Conservation (phyloP, 2,329 filamentous ascomycete genomes). For the Aspergillus candidus region DNA sequence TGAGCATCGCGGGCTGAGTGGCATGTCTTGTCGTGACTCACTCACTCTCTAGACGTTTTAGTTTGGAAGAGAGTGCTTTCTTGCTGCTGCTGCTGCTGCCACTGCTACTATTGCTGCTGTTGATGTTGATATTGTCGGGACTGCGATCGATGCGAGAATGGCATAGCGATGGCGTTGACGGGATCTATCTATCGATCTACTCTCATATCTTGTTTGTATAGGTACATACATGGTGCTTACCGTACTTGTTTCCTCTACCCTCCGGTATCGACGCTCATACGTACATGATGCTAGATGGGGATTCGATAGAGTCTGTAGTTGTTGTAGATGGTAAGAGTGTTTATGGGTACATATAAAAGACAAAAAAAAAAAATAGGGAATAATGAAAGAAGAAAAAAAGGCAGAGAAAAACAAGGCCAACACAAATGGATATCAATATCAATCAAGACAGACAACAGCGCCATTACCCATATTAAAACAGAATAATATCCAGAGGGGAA, state of each 20-base stretch:
- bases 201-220: slow-evolving; percentile 1
- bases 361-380: not conserved
- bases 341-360: not conserved
- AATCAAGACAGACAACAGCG: not conserved
- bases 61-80: too few relatives aligned
- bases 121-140: not conserved
- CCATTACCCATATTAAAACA: not conserved
- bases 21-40: not conserved
- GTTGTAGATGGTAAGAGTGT: too few relatives aligned
- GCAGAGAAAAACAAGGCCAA: slow-evolving; percentile 5
- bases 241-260: not conserved
- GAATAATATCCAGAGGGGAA: not conserved
- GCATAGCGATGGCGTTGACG: slow-evolving; percentile 28
- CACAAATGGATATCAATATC: not conserved
- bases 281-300: slow-evolving; percentile 2
- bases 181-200: slow-evolving; percentile 1
- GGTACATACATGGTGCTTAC: not conserved
- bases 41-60: too few relatives aligned
- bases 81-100: not conserved
- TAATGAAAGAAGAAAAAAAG: not conserved
- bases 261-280: not conserved
- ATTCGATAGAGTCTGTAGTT: too few relatives aligned
- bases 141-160: slow-evolving; percentile 19
- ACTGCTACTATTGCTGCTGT: not conserved
- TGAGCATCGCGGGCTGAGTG: not conserved